phyloP scores from a whole-genome alignment of 2,329 filamentous ascomycete genomes.

The Aspergillus aculeatus region DNA sequence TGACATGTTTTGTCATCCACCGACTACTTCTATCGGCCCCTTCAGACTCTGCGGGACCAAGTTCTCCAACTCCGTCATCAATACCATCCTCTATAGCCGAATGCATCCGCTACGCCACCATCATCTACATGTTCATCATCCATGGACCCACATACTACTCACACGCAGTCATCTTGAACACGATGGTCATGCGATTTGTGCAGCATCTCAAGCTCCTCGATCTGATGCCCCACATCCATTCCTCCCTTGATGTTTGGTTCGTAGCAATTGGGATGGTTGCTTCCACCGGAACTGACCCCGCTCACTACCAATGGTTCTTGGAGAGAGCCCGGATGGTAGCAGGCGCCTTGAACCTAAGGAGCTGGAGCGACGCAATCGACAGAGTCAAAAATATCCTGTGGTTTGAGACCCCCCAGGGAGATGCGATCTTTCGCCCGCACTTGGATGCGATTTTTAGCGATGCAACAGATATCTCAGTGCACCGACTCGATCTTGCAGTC shows the following conservation, averaged over 20 bases:
- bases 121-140: conserved; percentile 54
- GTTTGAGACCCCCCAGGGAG: conserved; percentile 18
- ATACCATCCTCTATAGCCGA: conserved; percentile 35
- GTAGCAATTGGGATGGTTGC: conserved; percentile 42
- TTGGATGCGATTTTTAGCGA: conserved; percentile 19
- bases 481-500: background rate
- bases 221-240: conserved; percentile 5
- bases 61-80: background rate
- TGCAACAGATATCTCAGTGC: background rate
- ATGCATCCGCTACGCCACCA: conserved; percentile 48
- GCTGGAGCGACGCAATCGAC: conserved; percentile 12
- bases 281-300: conserved; percentile 14
- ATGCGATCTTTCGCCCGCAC: conserved; percentile 19
- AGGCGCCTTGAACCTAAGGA: background rate
- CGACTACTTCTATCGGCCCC: conserved; percentile 39
- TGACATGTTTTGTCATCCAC: conserved; percentile 57
- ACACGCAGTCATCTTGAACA: conserved; percentile 45
- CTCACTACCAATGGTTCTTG: conserved; percentile 20
- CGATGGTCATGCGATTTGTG: conserved; percentile 35
- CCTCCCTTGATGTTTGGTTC: conserved; percentile 45
- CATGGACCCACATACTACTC: conserved; percentile 59
- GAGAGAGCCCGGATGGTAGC: conserved; percentile 11
- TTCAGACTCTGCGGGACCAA: background rate
- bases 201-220: conserved; percentile 28
- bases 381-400: conserved; percentile 22